Base-by-base conservation (phyloP, 1,139 yeast species). In the Zygoascus meyerae region DNA sequence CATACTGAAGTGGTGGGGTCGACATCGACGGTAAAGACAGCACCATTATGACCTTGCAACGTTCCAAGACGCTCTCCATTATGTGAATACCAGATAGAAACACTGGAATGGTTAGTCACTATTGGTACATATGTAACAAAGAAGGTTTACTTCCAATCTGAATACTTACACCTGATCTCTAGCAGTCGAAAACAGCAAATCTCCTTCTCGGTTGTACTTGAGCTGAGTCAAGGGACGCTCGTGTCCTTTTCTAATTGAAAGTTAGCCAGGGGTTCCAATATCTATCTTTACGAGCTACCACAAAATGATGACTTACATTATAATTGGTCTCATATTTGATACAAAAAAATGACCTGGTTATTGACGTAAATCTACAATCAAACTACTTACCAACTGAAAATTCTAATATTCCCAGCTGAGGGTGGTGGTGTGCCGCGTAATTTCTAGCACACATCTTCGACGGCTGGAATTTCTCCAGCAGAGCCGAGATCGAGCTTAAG, bases 21-120 rank as follows among this genome's bases (percentile, higher is more conserved):
- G 46, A 89, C 84, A 64, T 92, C 97, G 55, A 92, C 83, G 35
- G 96, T 83, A 95, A 95, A 89, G 62, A 92, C 83, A 52, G 97
- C 86, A 81, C 98, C 98, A 54, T 77, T 77, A 67, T 92, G 98
- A 14, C 89, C 89, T 52, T 78, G 81, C 57, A 87, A 79, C 50
- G 99, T 92, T 45, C 98, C 99, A 52, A 94, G 71, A 69, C 98
- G 81, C 71, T 94, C 98, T 59, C 99, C 99, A 65, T 90, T 92
- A 55, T 86, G 83, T 26, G 97, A 79, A 68, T 78, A 92, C 97
- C 97, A 94, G 53, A 90, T 84, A 48, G 62, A 62, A 16, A 64
- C 68, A 42, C 58, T 55, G 42, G 21, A 21, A 18, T 15, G 26
- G 14, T 28, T 33, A 18, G 26, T 4, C 12, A 15, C 17, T n/a